Conservation (phyloP, 2,329 filamentous ascomycete species). For the Zymoseptoria pseudotritici region DNA sequence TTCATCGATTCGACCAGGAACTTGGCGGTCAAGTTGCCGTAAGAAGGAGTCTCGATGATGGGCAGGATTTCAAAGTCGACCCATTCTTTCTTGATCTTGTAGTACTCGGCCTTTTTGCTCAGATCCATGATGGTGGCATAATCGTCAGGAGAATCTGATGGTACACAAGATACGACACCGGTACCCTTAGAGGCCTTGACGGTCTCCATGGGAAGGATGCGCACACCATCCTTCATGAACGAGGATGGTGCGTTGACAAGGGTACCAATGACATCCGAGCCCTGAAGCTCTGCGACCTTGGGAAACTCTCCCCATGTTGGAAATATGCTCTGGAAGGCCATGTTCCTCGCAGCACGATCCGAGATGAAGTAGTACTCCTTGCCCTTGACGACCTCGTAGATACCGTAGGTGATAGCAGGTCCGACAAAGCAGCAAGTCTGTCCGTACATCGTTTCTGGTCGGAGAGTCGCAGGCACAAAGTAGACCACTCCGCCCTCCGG, state of each 20-base stretch:
- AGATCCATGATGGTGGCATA: constrained; percentile 84
- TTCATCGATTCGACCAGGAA: constrained; percentile 85
- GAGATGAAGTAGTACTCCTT: constrained; percentile 76
- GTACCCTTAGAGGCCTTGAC: constrained; percentile 92
- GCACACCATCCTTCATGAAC: constrained; percentile 71
- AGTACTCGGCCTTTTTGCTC: constrained; percentile 91
- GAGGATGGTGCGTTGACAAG: constrained; percentile 84
- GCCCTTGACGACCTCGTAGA: constrained; percentile 61
- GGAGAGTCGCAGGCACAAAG: constrained; percentile 83
- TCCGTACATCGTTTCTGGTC: constrained; percentile 98
- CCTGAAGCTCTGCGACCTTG: constrained; percentile 66
- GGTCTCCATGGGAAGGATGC: constrained; percentile 90
- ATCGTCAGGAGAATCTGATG: constrained; percentile 92
- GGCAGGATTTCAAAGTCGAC: constrained; percentile 82
- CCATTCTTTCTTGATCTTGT: constrained; percentile 96
- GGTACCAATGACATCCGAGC: constrained; percentile 79
- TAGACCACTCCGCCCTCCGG: constrained; percentile 73
- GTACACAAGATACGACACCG: constrained; percentile 90
- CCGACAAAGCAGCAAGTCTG: constrained; percentile 95
- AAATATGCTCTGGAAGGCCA: constrained; percentile 89
- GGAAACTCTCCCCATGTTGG: constrained; percentile 67
- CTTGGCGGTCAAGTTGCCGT: constrained; percentile 76
- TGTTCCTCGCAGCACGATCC: constrained; percentile 79
- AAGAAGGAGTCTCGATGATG: constrained; percentile 81
- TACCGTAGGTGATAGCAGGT: constrained; percentile 78